These are phyloP conservation scores for Macrolepiota dolichaula DNA, from an alignment of 768 basidiomycete genomes.

Conservation along the genomic window DNA sequence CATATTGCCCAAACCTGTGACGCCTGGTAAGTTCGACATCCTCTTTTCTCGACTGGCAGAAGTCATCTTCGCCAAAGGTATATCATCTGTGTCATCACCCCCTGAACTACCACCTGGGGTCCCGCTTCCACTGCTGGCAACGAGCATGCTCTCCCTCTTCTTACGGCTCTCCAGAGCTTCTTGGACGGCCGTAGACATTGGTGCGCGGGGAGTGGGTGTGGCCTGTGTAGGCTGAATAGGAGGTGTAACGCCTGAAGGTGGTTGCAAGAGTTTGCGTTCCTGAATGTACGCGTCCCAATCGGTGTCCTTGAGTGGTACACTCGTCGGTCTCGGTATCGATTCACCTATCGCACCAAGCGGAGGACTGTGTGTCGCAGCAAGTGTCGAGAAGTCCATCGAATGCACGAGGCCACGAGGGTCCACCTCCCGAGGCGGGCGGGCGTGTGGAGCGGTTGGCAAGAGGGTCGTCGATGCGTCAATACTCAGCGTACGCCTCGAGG, in stretches of 20 bases:
- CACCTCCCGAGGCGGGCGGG: constrained; percentile 65
- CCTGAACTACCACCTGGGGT: constrained; percentile 12
- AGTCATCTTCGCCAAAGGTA: constrained; percentile 16
- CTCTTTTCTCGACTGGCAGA: constrained; percentile 6
- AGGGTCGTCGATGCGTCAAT: constrained; percentile 58
- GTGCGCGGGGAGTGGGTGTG: constrained; percentile 42
- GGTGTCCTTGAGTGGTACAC: constrained; percentile 68
- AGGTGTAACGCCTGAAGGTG: constrained; percentile 76
- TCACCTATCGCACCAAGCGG: constrained; percentile 38
- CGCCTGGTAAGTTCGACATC: neutral
- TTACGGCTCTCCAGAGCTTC: constrained; percentile 74
- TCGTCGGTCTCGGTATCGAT: constrained; percentile 65
- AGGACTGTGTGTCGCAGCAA: constrained; percentile 19
- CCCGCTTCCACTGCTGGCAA: constrained; percentile 19
- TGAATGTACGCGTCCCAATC: constrained; percentile 88
- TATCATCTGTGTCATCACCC: constrained; percentile 11
- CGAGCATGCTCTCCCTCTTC: constrained; percentile 66
- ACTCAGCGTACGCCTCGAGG: constrained; percentile 67
- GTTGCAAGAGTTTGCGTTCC: constrained; percentile 81
- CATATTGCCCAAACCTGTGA: constrained; percentile 8
- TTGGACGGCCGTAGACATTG: constrained; percentile 68
- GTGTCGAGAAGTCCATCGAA: constrained; percentile 64
- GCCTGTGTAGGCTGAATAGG: constrained; percentile 72
- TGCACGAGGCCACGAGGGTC: constrained; percentile 69
- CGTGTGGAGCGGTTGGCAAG: constrained; percentile 46